Conservation (phyloP, 179 eudicot species). For the Vitellaria paradoxa region DNA sequence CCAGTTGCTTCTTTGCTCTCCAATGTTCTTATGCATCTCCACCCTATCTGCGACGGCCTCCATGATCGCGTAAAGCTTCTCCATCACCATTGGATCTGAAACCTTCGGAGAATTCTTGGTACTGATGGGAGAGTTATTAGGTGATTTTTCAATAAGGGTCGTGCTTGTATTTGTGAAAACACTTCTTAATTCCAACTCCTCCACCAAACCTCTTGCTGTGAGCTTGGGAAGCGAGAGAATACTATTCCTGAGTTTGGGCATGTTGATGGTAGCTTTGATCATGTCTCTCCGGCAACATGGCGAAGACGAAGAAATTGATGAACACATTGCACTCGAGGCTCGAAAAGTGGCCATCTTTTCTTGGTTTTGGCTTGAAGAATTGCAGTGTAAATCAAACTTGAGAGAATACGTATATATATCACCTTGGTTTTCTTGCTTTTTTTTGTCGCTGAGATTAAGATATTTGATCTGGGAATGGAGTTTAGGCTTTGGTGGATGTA, state of each 20-base stretch:
- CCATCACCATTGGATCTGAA: conserved; percentile 18
- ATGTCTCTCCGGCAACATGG: not conserved
- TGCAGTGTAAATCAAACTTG: not conserved
- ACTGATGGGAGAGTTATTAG: not conserved
- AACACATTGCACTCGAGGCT: conserved; percentile 17
- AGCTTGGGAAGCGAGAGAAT: conserved; percentile 6
- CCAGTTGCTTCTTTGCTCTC: conserved; percentile 37
- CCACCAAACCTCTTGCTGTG: not conserved
- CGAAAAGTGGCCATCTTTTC: conserved; percentile 19
- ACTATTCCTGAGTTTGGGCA: conserved; percentile 1
- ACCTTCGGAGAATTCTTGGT: not conserved
- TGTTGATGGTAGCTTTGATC: conserved; percentile 9
- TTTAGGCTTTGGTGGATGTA: not conserved
- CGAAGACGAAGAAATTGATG: not conserved
- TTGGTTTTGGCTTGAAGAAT: not conserved
- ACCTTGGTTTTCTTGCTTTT: not conserved
- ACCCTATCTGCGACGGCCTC: conserved; percentile 35
- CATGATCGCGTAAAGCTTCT: conserved; percentile 26
- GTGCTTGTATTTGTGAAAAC: not conserved
- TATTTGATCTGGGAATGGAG: not conserved
- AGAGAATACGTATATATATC: too few relatives aligned
- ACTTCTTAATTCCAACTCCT: conserved; percentile 14
- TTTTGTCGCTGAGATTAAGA: not conserved
- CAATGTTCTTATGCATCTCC: conserved; percentile 38
- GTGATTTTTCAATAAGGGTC: not conserved